Evolutionary conservation across 495 filamentous ascomycete species (phyloP), one percentile per base, ranked within the genome.

Genomic region (Penicillium goetzii): DNA sequence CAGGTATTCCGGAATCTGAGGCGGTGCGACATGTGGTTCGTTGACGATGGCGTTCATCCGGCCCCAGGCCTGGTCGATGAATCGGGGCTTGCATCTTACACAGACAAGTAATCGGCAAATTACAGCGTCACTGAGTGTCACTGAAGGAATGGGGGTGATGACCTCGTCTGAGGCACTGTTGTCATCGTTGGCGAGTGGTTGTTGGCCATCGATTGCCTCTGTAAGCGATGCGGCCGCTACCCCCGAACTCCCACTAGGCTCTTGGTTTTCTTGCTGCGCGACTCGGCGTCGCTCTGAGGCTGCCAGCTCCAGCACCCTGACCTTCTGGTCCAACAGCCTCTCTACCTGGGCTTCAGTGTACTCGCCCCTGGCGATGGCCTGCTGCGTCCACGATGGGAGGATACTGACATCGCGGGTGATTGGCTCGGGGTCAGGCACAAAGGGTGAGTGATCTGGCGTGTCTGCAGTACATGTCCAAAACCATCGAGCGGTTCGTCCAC

Each of bases 381-480:
- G 68, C 19, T 77, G 69, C 1, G 81, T 68, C 69, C 73, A 79
- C 10, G 66, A 66, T 58, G 68, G 75, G 23, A 78, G 68, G 51
- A 71, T 79, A 12, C 32, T 36, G 14, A 58, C 34, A 21, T 32
- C 41, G 15, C 34, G 34, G 17, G 2, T 19, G 10, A 28, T 21
- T 11, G 53, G 55, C 26, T 76, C 62, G 62, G 74, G 60, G 61
- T 58, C 11, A 9, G 33, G 36, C 59, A 45, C 23, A 50, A 53
- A 33, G 8, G 38, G 54, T 21, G 66, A 66, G 54, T 61, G 68
- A 23, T 66, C 62, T 21, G 71, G 63, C 17, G 62, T 66, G 67
- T 92, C 89, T 65, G 86, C 80, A 6, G 77, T 82, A 69, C 91
- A 93, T 47, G 77, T 70, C 63, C 89, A 92, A 23, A 93, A 74